Conservation (phyloP, 2,329 filamentous ascomycete species). For the Onygena corvina region DNA sequence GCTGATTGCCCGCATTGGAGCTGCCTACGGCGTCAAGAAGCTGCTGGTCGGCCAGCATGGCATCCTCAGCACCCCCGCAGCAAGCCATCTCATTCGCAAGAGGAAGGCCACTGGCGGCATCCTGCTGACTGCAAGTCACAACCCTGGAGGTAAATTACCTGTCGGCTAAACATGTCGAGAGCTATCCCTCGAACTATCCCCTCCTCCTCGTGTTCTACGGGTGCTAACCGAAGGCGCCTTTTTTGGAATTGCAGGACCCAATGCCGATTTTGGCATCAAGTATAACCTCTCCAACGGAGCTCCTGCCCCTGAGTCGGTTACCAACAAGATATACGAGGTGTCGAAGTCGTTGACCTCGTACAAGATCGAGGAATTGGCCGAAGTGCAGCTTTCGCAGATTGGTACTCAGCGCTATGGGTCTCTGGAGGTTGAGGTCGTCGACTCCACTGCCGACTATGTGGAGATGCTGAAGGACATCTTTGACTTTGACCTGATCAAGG, state of each 20-base stretch:
- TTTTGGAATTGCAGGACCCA: slow-evolving; percentile 51
- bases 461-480: slow-evolving; percentile 97
- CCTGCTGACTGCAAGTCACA: slow-evolving; percentile 91
- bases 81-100: slow-evolving; percentile 90
- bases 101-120: slow-evolving; percentile 93
- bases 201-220: not conserved
- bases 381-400: slow-evolving; percentile 71
- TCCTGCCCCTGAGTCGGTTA: slow-evolving; percentile 88
- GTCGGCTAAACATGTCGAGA: no score
- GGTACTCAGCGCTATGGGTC: slow-evolving; percentile 73
- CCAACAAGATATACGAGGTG: slow-evolving; percentile 91
- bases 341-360: slow-evolving; percentile 85
- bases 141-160: slow-evolving; percentile 74
- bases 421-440: slow-evolving; percentile 88
- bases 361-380: slow-evolving; percentile 77
- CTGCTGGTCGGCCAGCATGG: slow-evolving; percentile 90
- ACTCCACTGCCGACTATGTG: slow-evolving; percentile 85
- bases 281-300: slow-evolving; percentile 97
- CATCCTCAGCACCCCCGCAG: slow-evolving; percentile 91
- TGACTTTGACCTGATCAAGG: slow-evolving; percentile 90
- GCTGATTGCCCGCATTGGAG: slow-evolving; percentile 91
- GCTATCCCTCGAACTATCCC: not conserved
- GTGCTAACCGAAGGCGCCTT: not conserved
- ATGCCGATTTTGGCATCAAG: slow-evolving; percentile 97
- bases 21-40: slow-evolving; percentile 98